phyloP scores from a whole-genome alignment of 2,329 filamentous ascomycete species.

The Triangularia verruculosa region DNA sequence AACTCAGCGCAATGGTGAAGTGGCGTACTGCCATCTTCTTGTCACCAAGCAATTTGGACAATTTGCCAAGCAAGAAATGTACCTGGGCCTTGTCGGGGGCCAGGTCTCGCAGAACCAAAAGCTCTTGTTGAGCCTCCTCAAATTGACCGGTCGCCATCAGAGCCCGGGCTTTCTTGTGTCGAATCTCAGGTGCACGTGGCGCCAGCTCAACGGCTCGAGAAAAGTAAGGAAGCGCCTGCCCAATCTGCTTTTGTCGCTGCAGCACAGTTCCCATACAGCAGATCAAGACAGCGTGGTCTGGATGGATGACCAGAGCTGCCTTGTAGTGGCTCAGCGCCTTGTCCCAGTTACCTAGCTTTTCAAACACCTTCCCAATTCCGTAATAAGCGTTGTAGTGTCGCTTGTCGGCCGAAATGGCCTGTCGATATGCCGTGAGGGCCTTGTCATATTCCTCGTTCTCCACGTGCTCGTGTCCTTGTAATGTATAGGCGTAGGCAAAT shows the following conservation, averaged over 20 bases:
- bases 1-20: conserved; percentile 89
- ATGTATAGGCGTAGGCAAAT: conserved; percentile 92
- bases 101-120: conserved; percentile 84
- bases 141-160: conserved; percentile 72
- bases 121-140: conserved; percentile 72
- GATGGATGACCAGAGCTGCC: conserved; percentile 84
- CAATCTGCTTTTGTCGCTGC: conserved; percentile 81
- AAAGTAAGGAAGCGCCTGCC: conserved; percentile 77
- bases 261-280: conserved; percentile 89
- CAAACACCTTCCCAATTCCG: conserved; percentile 77
- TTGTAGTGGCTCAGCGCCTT: conserved; percentile 90
- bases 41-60: conserved; percentile 70
- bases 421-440: conserved; percentile 80
- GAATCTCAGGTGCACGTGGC: conserved; percentile 75
- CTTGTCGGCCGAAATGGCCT: conserved; percentile 78
- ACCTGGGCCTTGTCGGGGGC: conserved; percentile 95
- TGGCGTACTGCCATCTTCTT: conserved; percentile 82
- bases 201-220: conserved; percentile 77
- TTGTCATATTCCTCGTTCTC: conserved; percentile 97
- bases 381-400: conserved; percentile 99
- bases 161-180: conserved; percentile 89
- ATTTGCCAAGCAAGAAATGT: conserved; percentile 86
- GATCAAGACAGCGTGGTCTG: conserved; percentile 86
- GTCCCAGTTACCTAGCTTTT: conserved; percentile 86
- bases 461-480: conserved; percentile 94